Base-by-base conservation (phyloP, 2,329 filamentous ascomycete species). In the Spiromastix sp. region DNA sequence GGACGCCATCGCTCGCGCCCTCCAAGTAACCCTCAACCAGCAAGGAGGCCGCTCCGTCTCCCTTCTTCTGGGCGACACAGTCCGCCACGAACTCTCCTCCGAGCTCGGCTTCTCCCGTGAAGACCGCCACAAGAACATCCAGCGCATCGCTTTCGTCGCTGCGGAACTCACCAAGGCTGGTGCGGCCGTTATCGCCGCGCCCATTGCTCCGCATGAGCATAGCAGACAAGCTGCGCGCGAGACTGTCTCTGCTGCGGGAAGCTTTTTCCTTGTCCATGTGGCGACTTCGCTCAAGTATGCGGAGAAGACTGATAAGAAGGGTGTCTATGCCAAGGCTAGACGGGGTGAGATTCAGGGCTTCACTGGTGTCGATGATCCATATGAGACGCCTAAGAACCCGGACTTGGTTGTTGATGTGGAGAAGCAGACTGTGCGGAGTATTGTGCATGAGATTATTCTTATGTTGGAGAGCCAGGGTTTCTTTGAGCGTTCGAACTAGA, bases 11-110 rank as follows among this genome's bases (percentile, higher is more conserved):
- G 91, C 86, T 34, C 85, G 91, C 50, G 91, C 91, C 27, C 74
- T 98, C 42, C 91, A 98, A 67, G 85, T 94, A 39, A 96, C 89
- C 0, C 77, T 98, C 45, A 96, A 96, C 74, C 89, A 98, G 71
- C 87, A 95, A 66, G 87, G 89, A 47, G 91, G 91, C 41, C 85
- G 91, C 40, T 84, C 86, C 44, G 91, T 96, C 38, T 93, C 87
- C 12, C 80, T 98, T 56, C 77, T 98, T 31, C 77, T 98, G 40
- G 91, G 91, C 52, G 91, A 98, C 67, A 96, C 85, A 5, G 87
- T 98, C 45, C 86, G 91, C 51, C 72, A 77, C 53, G 91, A 96
- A 67, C 78, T 98, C 32, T 94, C 85, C 8, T 82, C 85, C 2
- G 91, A 96, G 65, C 81, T 98, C 10, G 91, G 91, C 57, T 98